Evolutionary conservation across 1,284 basidiomycete genomes (phyloP).

Genomic region (Marasmius oreades): DNA sequence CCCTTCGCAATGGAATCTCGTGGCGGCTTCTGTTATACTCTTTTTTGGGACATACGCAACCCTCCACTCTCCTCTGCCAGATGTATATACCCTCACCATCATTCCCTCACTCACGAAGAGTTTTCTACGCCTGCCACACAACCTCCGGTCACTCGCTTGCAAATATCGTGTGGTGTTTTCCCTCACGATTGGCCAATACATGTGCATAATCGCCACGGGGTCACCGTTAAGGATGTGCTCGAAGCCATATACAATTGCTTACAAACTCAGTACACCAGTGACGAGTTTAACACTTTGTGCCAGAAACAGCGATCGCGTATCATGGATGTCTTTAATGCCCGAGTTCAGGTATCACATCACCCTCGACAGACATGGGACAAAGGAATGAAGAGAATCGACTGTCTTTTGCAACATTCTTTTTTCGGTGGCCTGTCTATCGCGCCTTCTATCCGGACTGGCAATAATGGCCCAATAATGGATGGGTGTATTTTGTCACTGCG

Average conservation of each 20-base stretch:
- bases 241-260: constrained; percentile 38
- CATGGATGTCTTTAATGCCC: constrained; percentile 36
- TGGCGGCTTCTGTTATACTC: constrained; percentile 13
- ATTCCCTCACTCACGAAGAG: constrained; percentile 27
- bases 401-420: constrained; percentile 39
- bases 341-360: constrained; percentile 33
- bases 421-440: constrained; percentile 48
- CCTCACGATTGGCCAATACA: constrained; percentile 36
- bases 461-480: constrained; percentile 21
- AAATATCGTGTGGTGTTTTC: constrained; percentile 43
- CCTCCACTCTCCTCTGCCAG: constrained; percentile 29
- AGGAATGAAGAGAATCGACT: constrained; percentile 46
- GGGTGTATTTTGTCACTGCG: constrained; percentile 44
- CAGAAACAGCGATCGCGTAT: constrained; percentile 38
- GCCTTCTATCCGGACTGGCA: constrained; percentile 12
- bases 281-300: constrained; percentile 41
- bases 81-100: neutral
- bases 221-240: constrained; percentile 48
- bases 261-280: constrained; percentile 29
- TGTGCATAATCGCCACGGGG: constrained; percentile 33
- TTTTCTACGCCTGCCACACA: constrained; percentile 38
- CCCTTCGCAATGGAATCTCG: constrained; percentile 9
- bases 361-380: constrained; percentile 28
- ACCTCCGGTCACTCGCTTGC: constrained; percentile 35
- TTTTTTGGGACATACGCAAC: constrained; percentile 48